Evolutionary conservation across 306 rosid species (phyloP), one percentile per base, ranked within the genome.

Genomic region (Castanopsis chinensis): DNA sequence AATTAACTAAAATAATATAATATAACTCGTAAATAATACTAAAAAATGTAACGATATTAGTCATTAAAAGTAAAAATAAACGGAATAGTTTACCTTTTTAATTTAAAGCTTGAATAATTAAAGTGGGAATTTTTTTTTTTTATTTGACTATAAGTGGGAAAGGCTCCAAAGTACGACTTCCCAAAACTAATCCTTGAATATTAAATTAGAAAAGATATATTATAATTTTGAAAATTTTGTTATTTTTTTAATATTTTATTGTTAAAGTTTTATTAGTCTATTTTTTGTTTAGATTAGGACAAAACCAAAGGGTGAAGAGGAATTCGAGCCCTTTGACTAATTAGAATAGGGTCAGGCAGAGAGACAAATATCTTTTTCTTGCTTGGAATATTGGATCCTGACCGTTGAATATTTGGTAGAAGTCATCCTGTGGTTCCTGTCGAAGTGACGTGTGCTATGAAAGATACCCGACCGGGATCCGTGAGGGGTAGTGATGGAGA

Each of bases 121-220:
- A 37, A 81, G 71, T 49, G 55, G 19, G 27, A 76, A 41, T 41
- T 76, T 60, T 45, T 72, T 60, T 72, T 77, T 68, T 56, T 85
- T n/a, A n/a, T n/a, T n/a, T 79, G 86, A 85, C 86, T 54, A 81
- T 41, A 78, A 63, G 65, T 12, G 53, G 72, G 63, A 56, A 78
- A 56, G 78, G 53, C 63, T 63, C 61, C 79, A 59, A 23, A 23
- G 72, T 71, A 21, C 83, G 73, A 74, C 77, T 79, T 78, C 78
- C 88, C 55, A 82, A 76, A 79, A 75, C 12, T 71, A 78, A 82
- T 79, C 72, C 9, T 33, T 69, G 56, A 79, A 73, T 64, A 80
- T 58, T 43, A 59, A 12, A 49, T 63, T 61, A 51, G n/a, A 41
- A 77, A 76, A 12, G 4, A 82, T 72, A 19, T 57, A 11, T 27